Percentiles rank a stretch among this genome's conserved stretches.
Evolutionary conservation across 2,329 filamentous ascomycete species (phyloP).

Genomic region (Colletotrichum sp.): DNA sequence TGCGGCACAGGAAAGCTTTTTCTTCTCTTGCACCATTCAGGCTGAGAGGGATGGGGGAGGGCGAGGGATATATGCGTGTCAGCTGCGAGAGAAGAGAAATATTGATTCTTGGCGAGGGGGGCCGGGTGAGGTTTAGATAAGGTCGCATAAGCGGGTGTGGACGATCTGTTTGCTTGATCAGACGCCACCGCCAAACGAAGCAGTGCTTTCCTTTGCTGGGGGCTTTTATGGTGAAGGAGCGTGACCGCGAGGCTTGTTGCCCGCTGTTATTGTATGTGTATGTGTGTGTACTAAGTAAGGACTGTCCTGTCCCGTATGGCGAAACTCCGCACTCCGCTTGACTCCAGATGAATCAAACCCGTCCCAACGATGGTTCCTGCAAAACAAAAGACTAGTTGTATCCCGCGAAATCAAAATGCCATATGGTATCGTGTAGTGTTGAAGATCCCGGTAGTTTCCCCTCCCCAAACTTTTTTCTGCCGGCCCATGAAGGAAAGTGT

Average conservation of each 20-base stretch:
- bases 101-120: background rate
- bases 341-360: background rate
- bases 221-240: background rate
- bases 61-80: background rate
- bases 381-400: background rate
- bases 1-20: background rate
- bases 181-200: background rate
- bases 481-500: constrained; percentile 15
- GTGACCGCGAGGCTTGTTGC: background rate
- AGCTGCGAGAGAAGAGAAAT: background rate
- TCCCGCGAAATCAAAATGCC: background rate
- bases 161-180: background rate
- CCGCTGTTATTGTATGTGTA: background rate
- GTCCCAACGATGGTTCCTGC: background rate
- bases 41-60: background rate
- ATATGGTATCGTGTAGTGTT: constrained; percentile 3
- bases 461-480: background rate
- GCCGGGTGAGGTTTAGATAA: background rate
- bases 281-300: background rate
- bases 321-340: background rate
- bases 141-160: background rate
- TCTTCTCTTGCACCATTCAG: background rate
- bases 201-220: accelerated
- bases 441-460: background rate
- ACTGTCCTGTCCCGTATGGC: constrained; percentile 3